These are phyloP conservation scores for Phenoliferia sp. DNA, from an alignment of 1,284 basidiomycete species.

Conservation along the genomic window DNA sequence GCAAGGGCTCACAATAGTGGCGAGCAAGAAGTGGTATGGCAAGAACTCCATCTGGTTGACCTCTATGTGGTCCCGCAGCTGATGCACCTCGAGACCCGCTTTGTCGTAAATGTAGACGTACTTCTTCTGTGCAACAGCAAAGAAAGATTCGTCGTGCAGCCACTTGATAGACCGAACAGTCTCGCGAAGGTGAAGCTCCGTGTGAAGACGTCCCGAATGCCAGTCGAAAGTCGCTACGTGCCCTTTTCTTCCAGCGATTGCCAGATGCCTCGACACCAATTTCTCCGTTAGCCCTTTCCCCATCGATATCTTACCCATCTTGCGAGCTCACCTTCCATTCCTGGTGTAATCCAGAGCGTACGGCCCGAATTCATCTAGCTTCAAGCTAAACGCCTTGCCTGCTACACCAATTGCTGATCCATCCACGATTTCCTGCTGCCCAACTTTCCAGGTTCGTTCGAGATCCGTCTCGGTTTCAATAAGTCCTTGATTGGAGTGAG, in stretches of 20 bases:
- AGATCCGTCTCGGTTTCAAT: constrained; percentile 69
- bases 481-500: constrained; percentile 52
- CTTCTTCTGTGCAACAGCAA: constrained; percentile 94
- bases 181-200: constrained; percentile 84
- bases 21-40: constrained; percentile 92
- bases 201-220: constrained; percentile 79
- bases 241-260: constrained; percentile 73
- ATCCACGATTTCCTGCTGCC: constrained; percentile 66
- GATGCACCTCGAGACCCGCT: constrained; percentile 88
- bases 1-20: constrained; percentile 60
- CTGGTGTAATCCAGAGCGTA: constrained; percentile 77
- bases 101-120: constrained; percentile 95
- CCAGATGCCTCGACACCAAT: constrained; percentile 59
- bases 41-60: constrained; percentile 87
- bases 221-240: constrained; percentile 96
- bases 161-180: constrained; percentile 89
- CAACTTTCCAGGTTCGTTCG: constrained; percentile 84
- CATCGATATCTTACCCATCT: not conserved
- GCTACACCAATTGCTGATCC: constrained; percentile 52
- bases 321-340: constrained; percentile 69
- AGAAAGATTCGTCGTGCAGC: constrained; percentile 86
- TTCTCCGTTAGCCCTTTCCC: not conserved
- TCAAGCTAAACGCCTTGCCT: constrained; percentile 70
- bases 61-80: constrained; percentile 74
- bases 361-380: constrained; percentile 74